These are phyloP conservation scores for Aspergillus fumigatus DNA, from an alignment of 2,329 filamentous ascomycete species.

Conservation along the genomic window DNA sequence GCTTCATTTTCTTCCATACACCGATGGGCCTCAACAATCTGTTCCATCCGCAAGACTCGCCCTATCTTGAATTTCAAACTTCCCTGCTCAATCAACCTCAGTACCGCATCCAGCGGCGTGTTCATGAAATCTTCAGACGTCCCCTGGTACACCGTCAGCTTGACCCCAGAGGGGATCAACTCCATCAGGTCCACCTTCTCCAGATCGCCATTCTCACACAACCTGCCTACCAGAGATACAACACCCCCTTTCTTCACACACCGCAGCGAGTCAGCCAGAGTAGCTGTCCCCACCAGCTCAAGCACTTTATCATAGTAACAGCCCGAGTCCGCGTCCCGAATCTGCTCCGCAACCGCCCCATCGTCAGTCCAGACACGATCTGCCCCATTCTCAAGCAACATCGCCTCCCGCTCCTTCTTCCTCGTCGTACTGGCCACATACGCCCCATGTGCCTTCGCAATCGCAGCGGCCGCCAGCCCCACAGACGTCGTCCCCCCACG, in stretches of 20 bases:
- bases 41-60: slow-evolving; percentile 40
- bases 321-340: slow-evolving; percentile 17
- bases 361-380: slow-evolving; percentile 44
- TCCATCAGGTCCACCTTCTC: slow-evolving; percentile 42
- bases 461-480: slow-evolving; percentile 44
- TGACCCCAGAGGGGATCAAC: slow-evolving; percentile 37
- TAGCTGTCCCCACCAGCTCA: slow-evolving; percentile 44
- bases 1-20: slow-evolving; percentile 44
- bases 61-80: slow-evolving; percentile 40
- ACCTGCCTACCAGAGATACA: slow-evolving; percentile 46
- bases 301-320: slow-evolving; percentile 44
- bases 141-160: slow-evolving; percentile 41
- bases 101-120: slow-evolving; percentile 40
- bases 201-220: slow-evolving; percentile 41
- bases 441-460: slow-evolving; percentile 41
- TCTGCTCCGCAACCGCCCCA: slow-evolving; percentile 36
- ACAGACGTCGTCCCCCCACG: slow-evolving; percentile 48
- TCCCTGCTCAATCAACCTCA: slow-evolving; percentile 34
- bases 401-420: slow-evolving; percentile 27
- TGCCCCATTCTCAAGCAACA: slow-evolving; percentile 39
- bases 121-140: slow-evolving; percentile 37
- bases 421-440: slow-evolving; percentile 41
- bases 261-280: slow-evolving; percentile 41
- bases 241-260: slow-evolving; percentile 38
- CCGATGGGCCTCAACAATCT: slow-evolving; percentile 45